Evolutionary conservation across 768 basidiomycete genomes (phyloP).

Genomic region (Amanita rubescens): DNA sequence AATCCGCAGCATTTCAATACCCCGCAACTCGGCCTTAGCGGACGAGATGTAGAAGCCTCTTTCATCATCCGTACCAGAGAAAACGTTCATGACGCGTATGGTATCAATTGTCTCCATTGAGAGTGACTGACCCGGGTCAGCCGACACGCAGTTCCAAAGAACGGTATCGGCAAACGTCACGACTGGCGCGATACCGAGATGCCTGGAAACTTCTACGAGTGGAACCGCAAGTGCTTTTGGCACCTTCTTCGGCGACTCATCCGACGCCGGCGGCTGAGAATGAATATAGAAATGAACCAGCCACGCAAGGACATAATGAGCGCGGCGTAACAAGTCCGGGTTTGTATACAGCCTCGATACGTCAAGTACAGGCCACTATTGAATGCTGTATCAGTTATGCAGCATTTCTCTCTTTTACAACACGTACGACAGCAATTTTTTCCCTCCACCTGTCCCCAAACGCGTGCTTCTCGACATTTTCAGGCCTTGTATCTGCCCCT

Average conservation of each 20-base stretch:
- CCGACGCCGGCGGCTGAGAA: constrained; percentile 45
- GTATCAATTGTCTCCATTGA: constrained; percentile 47
- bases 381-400: neutral
- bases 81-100: constrained; percentile 62
- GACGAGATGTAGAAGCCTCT: constrained; percentile 81
- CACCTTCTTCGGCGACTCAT: constrained; percentile 41
- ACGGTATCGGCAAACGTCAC: constrained; percentile 96
- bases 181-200: constrained; percentile 84
- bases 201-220: constrained; percentile 63
- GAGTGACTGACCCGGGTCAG: constrained; percentile 49
- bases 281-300: constrained; percentile 89
- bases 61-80: constrained; percentile 85
- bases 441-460: constrained; percentile 65
- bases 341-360: constrained; percentile 45
- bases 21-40: constrained; percentile 78
- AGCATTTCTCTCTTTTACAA: constrained; percentile 1
- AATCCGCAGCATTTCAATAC: constrained; percentile 78
- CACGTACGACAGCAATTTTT: constrained; percentile 46
- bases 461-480: constrained; percentile 38
- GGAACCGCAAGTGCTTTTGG: constrained; percentile 77
- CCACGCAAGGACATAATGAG: constrained; percentile 86
- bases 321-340: constrained; percentile 64
- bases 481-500: constrained; percentile 47
- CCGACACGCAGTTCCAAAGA: constrained; percentile 80
- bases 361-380: constrained; percentile 67